Percentiles rank a stretch among this genome's conserved stretches.
These are phyloP conservation scores for Exophiala aquamarina DNA, from an alignment of 2,329 filamentous ascomycete species.

Conservation along the genomic window DNA sequence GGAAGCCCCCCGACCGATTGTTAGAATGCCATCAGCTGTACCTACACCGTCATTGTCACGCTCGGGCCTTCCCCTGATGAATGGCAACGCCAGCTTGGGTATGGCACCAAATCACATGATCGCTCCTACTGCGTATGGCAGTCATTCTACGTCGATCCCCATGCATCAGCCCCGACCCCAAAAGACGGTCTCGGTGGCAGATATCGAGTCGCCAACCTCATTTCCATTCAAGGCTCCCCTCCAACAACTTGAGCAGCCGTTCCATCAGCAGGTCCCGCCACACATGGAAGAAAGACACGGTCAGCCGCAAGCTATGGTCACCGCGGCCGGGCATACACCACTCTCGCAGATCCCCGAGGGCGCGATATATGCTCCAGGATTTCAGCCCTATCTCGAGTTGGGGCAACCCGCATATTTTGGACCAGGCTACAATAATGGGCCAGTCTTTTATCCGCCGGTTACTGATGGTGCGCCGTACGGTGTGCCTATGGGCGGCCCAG, in stretches of 20 bases:
- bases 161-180: conserved; percentile 96
- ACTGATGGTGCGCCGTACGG: conserved; percentile 53
- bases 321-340: conserved; percentile 74
- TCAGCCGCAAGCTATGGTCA: conserved; percentile 59
- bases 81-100: conserved; percentile 9
- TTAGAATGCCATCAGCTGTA: conserved; percentile 72
- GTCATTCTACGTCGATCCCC: conserved; percentile 60
- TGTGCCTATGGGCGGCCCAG: conserved; percentile 30
- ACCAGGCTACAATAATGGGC: conserved; percentile 51
- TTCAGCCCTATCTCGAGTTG: conserved; percentile 72
- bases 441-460: conserved; percentile 52
- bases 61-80: conserved; percentile 12
- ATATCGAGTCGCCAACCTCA: conserved; percentile 79
- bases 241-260: conserved; percentile 75
- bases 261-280: conserved; percentile 89
- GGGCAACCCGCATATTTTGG: conserved; percentile 60
- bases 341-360: conserved; percentile 90
- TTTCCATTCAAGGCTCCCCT: conserved; percentile 60
- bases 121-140: conserved; percentile 59
- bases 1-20: conserved; percentile 67
- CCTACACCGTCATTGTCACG: conserved; percentile 24
- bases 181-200: conserved; percentile 88
- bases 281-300: conserved; percentile 51
- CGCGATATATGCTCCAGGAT: conserved; percentile 84
- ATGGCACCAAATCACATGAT: conserved; percentile 55